These are phyloP conservation scores for Turritis glabra DNA, from an alignment of 345 rosid genomes.

Conservation along the genomic window DNA sequence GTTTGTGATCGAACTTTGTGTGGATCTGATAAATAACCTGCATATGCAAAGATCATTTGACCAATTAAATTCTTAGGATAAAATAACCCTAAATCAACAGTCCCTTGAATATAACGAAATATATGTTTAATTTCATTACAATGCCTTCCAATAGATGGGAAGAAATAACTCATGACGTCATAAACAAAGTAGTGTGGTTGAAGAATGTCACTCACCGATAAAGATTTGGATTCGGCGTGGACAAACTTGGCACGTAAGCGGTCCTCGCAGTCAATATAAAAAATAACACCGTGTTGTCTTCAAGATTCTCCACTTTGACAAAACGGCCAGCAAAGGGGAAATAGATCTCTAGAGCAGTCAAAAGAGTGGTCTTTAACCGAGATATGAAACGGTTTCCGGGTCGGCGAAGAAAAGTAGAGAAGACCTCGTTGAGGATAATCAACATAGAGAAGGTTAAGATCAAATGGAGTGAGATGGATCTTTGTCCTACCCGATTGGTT, in stretches of 20 bases:
- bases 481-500: neutral
- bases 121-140: no score
- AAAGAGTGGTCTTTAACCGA: neutral
- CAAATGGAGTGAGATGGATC: constrained; percentile 28
- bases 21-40: no score
- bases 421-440: constrained; percentile 24
- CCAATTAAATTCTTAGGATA: no score
- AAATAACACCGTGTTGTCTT: neutral
- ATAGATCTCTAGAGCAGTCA: neutral
- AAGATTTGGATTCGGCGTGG: constrained; percentile 40
- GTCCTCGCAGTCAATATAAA: neutral
- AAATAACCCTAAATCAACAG: no score
- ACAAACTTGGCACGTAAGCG: constrained; percentile 24
- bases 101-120: no score
- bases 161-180: constrained; percentile 25
- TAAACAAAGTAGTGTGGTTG: constrained; percentile 31
- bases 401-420: constrained; percentile 2
- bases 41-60: no score
- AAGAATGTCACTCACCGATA: constrained; percentile 36
- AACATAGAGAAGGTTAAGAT: neutral
- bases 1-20: no score
- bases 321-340: constrained; percentile 2
- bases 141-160: constrained; percentile 18
- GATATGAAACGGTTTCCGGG: neutral
- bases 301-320: neutral